Percentiles rank a stretch among this genome's conserved stretches.
These are phyloP conservation scores for Boletus pseudo-olivaceus DNA, from an alignment of 768 basidiomycete species.

Conservation along the genomic window DNA sequence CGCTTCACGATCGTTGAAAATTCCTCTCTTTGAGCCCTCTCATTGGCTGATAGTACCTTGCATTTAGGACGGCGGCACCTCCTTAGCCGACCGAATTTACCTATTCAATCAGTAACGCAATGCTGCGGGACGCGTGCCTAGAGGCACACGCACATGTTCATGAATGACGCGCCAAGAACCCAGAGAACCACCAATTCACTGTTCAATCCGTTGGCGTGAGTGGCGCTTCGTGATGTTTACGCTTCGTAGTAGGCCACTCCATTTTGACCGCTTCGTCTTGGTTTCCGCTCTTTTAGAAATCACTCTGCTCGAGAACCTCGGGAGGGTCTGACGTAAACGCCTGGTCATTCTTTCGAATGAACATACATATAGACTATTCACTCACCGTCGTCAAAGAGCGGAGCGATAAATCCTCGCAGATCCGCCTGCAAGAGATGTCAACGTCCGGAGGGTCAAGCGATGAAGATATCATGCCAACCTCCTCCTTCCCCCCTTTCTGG, in stretches of 20 bases:
- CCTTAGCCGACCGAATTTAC: too few species aligned
- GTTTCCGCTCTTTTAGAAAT: slow-evolving; percentile 42
- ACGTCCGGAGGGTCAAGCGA: neutral
- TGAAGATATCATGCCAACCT: slow-evolving; percentile 6
- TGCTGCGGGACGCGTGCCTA: slow-evolving; percentile 55
- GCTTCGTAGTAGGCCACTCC: slow-evolving; percentile 65
- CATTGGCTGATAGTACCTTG: too few species aligned
- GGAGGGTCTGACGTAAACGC: slow-evolving; percentile 35
- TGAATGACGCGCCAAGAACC: neutral
- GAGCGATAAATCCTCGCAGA: slow-evolving; percentile 55
- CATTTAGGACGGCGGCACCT: too few species aligned
- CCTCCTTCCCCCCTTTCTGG: slow-evolving; percentile 42
- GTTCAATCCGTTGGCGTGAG: slow-evolving; percentile 46
- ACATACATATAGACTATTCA: neutral
- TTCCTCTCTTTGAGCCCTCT: too few species aligned
- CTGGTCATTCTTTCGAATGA: neutral
- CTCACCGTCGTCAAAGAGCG: slow-evolving; percentile 72
- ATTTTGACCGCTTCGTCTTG: slow-evolving; percentile 21
- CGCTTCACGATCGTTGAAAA: too few species aligned
- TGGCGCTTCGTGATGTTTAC: slow-evolving; percentile 51
- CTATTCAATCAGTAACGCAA: too few species aligned
- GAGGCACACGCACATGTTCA: neutral
- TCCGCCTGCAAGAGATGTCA: slow-evolving; percentile 39
- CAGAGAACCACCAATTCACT: slow-evolving; percentile 37
- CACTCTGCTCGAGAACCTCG: slow-evolving; percentile 40